Evolutionary conservation across 1,284 basidiomycete species (phyloP).

Genomic region (Wallemia ichthyophaga): DNA sequence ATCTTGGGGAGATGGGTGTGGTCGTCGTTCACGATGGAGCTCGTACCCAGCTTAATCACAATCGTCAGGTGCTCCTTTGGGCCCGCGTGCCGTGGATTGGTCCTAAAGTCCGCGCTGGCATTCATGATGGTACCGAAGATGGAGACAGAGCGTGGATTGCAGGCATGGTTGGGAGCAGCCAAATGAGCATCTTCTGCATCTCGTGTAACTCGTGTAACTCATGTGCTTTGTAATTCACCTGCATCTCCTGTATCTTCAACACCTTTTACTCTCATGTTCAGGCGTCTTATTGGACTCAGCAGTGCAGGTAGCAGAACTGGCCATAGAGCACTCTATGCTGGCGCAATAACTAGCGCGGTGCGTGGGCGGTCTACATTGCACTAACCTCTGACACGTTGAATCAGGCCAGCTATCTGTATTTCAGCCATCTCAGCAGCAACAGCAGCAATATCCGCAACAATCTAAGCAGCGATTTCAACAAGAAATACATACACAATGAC

Average conservation of each 20-base stretch:
- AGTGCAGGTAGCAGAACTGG: no score
- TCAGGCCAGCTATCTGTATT: neutral
- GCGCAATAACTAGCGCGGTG: neutral
- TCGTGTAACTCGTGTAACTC: no score
- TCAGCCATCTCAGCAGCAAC: neutral
- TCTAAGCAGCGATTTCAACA: no score
- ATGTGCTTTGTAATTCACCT: no score
- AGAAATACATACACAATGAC: neutral
- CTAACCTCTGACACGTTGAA: neutral
- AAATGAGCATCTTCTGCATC: no score
- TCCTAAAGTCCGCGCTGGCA: neutral
- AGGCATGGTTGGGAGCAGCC: no score
- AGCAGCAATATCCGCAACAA: no score
- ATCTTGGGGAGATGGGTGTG: slow-evolving; percentile 60
- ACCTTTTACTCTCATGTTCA: no score
- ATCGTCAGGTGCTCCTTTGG: slow-evolving; percentile 22
- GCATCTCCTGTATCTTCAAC: no score
- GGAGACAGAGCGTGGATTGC: no score
- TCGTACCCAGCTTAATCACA: slow-evolving; percentile 74
- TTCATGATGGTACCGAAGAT: no score
- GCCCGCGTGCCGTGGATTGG: neutral
- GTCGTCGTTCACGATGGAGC: slow-evolving; percentile 69
- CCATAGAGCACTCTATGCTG: neutral
- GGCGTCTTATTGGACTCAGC: no score
- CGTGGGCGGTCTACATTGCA: neutral